Conservation (phyloP, 495 filamentous ascomycete species). For the Xylaria telfairii region DNA sequence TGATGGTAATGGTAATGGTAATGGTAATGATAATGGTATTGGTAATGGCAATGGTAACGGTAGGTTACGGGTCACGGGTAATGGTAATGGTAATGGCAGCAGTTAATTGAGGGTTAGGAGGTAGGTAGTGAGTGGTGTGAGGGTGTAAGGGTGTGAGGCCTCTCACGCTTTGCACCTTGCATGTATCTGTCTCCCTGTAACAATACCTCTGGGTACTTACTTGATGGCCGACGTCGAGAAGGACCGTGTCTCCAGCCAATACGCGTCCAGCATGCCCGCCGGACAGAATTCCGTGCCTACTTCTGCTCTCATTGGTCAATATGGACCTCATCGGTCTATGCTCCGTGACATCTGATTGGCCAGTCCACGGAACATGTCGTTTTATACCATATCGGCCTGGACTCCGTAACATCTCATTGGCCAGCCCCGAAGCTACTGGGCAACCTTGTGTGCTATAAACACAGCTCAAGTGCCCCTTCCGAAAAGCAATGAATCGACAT, state of each 20-base stretch:
- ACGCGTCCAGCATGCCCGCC: neutral
- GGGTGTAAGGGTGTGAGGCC: no score
- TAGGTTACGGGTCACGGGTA: no score
- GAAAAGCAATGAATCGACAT: neutral
- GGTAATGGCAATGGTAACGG: no score
- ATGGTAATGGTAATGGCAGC: no score
- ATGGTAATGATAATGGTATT: no score
- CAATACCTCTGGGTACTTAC: neutral
- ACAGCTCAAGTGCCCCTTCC: neutral
- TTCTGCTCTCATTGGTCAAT: neutral
- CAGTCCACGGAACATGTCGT: no score
- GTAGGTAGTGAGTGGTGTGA: no score
- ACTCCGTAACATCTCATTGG: neutral
- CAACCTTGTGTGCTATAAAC: neutral
- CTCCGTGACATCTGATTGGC: conserved; percentile 1
- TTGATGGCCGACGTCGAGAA: neutral
- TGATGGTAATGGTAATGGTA: no score
- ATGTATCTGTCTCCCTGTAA: neutral
- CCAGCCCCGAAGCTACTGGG: neutral
- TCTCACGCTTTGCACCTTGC: neutral
- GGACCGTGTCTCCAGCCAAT: conserved; percentile 4
- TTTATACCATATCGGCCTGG: neutral
- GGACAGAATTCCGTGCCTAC: neutral
- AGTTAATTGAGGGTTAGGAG: no score
- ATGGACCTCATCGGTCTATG: neutral